phyloP scores from a whole-genome alignment of 192 early-diverging fungal genomes.

The Backusella sp. region DNA sequence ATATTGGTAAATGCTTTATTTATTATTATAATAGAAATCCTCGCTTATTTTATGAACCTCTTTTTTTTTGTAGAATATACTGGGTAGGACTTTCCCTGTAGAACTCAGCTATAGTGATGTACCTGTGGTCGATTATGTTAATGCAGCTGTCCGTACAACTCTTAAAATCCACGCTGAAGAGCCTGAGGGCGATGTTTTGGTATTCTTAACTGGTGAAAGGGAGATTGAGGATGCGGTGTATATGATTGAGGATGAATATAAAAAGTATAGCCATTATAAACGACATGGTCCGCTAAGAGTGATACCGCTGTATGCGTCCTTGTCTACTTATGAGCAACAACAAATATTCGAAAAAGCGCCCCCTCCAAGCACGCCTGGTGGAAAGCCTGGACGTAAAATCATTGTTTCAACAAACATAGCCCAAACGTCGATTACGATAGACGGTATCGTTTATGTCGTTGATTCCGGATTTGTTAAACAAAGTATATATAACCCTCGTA shows the following conservation, averaged over 20 bases:
- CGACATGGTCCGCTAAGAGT: constrained; percentile 78
- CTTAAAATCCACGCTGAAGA: constrained; percentile 93
- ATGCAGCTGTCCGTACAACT: constrained; percentile 92
- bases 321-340: constrained; percentile 89
- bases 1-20: constrained; percentile 59
- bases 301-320: constrained; percentile 87
- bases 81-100: constrained; percentile 97
- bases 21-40: background rate
- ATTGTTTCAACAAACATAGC: constrained; percentile 98
- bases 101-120: constrained; percentile 96
- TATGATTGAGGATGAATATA: constrained; percentile 74
- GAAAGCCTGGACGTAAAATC: constrained; percentile 90
- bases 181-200: constrained; percentile 93
- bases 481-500: constrained; percentile 98
- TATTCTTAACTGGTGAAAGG: constrained; percentile 98
- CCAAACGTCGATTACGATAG: constrained; percentile 97
- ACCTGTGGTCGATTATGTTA: constrained; percentile 94
- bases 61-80: constrained; percentile 55
- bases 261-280: constrained; percentile 58
- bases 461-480: constrained; percentile 98
- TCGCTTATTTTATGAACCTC: background rate
- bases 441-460: constrained; percentile 98
- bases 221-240: constrained; percentile 96
- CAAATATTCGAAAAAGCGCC: constrained; percentile 93
- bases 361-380: constrained; percentile 68